These are phyloP conservation scores for Physaria fendleri DNA, from an alignment of 345 rosid species.

Conservation along the genomic window DNA sequence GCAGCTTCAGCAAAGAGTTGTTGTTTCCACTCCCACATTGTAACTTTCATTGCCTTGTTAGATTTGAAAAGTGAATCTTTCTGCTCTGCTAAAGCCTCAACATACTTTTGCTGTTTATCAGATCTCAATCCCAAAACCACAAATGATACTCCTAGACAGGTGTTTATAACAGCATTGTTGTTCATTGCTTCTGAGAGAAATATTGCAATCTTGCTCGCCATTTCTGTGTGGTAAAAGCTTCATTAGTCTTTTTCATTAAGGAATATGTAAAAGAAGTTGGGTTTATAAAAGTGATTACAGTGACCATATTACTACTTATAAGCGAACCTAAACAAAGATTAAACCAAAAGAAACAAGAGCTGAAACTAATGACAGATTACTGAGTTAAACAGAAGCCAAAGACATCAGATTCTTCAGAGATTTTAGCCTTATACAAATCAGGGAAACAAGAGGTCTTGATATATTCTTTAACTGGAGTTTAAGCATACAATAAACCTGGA, in stretches of 20 bases:
- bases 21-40: conserved; percentile 88
- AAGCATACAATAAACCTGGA: no score
- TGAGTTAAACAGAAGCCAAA: no score
- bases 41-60: conserved; percentile 53
- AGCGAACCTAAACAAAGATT: no score
- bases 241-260: background rate
- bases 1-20: conserved; percentile 72
- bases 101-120: conserved; percentile 51
- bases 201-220: conserved; percentile 37
- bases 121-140: conserved; percentile 51
- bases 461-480: no score
- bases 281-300: no score
- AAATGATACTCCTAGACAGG: conserved; percentile 48
- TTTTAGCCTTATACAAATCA: no score
- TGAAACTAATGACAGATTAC: no score
- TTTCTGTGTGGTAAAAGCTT: conserved; percentile 13
- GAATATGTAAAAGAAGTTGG: no score
- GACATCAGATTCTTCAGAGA: no score
- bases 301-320: no score
- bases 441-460: no score
- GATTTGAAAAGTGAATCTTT: conserved; percentile 46
- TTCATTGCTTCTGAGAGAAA: conserved; percentile 40
- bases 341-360: no score
- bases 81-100: conserved; percentile 49
- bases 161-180: conserved; percentile 53